phyloP scores from a whole-genome alignment of 2,329 filamentous ascomycete species.

The Fusarium longipes region DNA sequence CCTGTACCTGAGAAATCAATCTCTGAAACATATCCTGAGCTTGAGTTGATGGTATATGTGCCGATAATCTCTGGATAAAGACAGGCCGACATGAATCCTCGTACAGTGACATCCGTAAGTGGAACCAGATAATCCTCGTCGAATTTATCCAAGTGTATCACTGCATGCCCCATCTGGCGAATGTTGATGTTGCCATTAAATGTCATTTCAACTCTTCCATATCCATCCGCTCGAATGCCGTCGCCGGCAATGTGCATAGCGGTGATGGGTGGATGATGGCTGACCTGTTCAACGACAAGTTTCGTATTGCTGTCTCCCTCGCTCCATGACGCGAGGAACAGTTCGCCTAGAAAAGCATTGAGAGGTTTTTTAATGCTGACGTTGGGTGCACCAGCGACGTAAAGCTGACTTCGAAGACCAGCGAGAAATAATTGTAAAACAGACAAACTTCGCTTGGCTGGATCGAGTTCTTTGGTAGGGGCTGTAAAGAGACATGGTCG shows the following conservation, averaged over 20 bases:
- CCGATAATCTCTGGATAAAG: conserved; percentile 62
- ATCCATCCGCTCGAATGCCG: conserved; percentile 61
- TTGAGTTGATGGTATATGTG: conserved; percentile 59
- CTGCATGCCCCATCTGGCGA: conserved; percentile 62
- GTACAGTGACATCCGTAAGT: conserved; percentile 60
- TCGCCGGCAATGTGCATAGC: conserved; percentile 61
- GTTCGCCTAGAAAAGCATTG: conserved; percentile 64
- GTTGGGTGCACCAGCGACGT: conserved; percentile 58
- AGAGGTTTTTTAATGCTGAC: conserved; percentile 65
- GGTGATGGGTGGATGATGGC: conserved; percentile 65
- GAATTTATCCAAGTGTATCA: conserved; percentile 61
- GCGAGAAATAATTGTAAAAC: conserved; percentile 61
- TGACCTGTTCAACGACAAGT: conserved; percentile 60
- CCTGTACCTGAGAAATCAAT: conserved; percentile 60
- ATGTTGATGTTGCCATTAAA: conserved; percentile 63
- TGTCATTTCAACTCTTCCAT: conserved; percentile 63
- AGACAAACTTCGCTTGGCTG: conserved; percentile 57
- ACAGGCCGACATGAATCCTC: conserved; percentile 59
- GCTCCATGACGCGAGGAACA: conserved; percentile 59
- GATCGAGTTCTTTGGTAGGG: conserved; percentile 57
- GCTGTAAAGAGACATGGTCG: conserved; percentile 61
- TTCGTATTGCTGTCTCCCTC: conserved; percentile 46
- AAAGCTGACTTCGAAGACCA: conserved; percentile 60
- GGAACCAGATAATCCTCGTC: conserved; percentile 63
- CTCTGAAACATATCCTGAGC: conserved; percentile 59